These are phyloP conservation scores for Butyriboletus loyo DNA, from an alignment of 768 basidiomycete species.

Conservation along the genomic window DNA sequence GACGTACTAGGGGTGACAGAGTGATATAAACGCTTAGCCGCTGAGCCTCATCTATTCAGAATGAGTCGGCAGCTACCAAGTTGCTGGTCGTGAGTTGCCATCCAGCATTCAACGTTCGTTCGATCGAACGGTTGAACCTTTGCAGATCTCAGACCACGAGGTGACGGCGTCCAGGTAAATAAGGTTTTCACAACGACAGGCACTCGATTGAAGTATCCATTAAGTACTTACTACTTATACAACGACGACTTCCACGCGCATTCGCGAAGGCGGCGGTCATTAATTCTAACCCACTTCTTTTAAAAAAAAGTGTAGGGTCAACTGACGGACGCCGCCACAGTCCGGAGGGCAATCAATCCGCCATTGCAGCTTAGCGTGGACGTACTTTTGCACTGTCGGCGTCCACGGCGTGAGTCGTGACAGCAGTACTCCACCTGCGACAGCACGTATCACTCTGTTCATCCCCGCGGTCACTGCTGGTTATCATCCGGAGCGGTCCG, in stretches of 20 bases:
- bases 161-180: neutral
- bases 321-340: slow-evolving; percentile 1
- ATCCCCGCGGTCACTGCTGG: neutral
- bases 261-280: slow-evolving; percentile 14
- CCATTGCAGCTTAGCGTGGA: neutral
- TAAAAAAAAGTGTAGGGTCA: neutral
- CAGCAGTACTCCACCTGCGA: neutral
- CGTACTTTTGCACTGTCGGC: slow-evolving; percentile 2
- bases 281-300: neutral
- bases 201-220: neutral
- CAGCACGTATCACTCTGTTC: neutral
- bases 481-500: neutral
- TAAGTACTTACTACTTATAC: slow-evolving; percentile 1
- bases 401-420: no score
- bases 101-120: neutral
- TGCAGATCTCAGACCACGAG: slow-evolving; percentile 3
- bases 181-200: neutral
- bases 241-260: neutral
- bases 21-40: slow-evolving; percentile 6
- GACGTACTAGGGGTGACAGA: neutral
- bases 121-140: slow-evolving; percentile 2
- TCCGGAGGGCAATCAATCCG: neutral
- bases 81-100: slow-evolving; percentile 1
- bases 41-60: no score
- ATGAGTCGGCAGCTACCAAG: no score